phyloP scores from a whole-genome alignment of 2,329 filamentous ascomycete species.

The Fusarium veterinarium region DNA sequence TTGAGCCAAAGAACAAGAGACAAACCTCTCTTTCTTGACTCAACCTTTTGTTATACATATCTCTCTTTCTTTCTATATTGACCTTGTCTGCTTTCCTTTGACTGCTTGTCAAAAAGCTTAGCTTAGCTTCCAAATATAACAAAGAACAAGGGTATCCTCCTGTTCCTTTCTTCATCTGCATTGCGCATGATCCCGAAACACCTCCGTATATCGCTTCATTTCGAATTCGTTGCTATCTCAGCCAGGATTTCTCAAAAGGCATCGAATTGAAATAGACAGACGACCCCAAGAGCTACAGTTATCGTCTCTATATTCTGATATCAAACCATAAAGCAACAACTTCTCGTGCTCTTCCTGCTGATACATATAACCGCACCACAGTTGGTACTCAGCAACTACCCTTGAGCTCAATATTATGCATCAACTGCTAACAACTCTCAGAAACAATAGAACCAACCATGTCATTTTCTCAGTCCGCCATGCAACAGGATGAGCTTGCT shows the following conservation, averaged over 20 bases:
- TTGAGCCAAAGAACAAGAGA: slow-evolving; percentile 34
- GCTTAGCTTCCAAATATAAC: slow-evolving; percentile 44
- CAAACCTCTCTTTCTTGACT: slow-evolving; percentile 6
- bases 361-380: background rate
- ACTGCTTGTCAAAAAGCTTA: slow-evolving; percentile 36
- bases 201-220: slow-evolving; percentile 34
- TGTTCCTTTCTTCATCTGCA: slow-evolving; percentile 36
- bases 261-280: slow-evolving; percentile 12
- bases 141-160: slow-evolving; percentile 24
- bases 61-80: slow-evolving; percentile 13
- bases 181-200: slow-evolving; percentile 35
- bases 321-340: background rate
- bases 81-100: slow-evolving; percentile 20
- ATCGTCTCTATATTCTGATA: slow-evolving; percentile 1
- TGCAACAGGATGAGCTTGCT: slow-evolving; percentile 85
- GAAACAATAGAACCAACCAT: slow-evolving; percentile 44
- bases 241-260: slow-evolving; percentile 13
- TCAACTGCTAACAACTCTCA: slow-evolving; percentile 21
- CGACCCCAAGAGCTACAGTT: background rate
- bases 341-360: background rate
- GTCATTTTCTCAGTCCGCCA: slow-evolving; percentile 57
- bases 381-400: slow-evolving; percentile 27
- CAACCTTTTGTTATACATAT: slow-evolving; percentile 11
- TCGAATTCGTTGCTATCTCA: slow-evolving; percentile 36
- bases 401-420: background rate